Evolutionary conservation across 176 grass and related monocot genomes (phyloP), one percentile per base, ranked within the genome.

Genomic region (Rhynchospora tenuis): DNA sequence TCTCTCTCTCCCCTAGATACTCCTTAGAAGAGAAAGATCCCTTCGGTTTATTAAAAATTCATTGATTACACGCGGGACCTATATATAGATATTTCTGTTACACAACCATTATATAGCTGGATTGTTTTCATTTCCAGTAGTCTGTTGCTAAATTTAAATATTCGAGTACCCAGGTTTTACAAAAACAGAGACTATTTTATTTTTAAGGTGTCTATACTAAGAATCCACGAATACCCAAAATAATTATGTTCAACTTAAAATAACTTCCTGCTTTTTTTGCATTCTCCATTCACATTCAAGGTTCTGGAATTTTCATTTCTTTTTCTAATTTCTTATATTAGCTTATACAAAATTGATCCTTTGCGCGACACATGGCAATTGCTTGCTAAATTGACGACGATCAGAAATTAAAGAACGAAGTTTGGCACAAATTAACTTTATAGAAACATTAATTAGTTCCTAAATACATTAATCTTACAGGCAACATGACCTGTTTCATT

Each of bases 1-100:
- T 43, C n/a, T 8, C 46, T 78, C 60, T 29, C 71, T 66, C 83
- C 42, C 55, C 48, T 29, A 15, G 12, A 47, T 54, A 71, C 59
- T 75, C 47, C 33, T 8, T 51, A 11, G 11, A 8, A 57, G 69
- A 48, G 44, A 46, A 81, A 43, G 68, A 87, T 51, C 6, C 7
- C 65, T 38, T 66, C 61, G 80, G 33, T 83, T 88, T 79, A 57
- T 79, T 85, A 6, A 54, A 80, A 59, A 64, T 20, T 45, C 68
- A 42, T 52, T 23, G 44, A 67, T 67, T 12, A 31, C 47, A 16
- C 72, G 15, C 2, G 11, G 22, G 5, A 5, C 6, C 33, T 75
- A 48, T 75, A 75, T 52, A 75, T 51, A 52, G 71, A 74, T 45
- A 74, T 74, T 51, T n/a, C 51, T 15, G 14, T 51, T 74, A 74